These are phyloP conservation scores for Fusarium sp. DNA, from an alignment of 2,329 filamentous ascomycete genomes.

Conservation along the genomic window DNA sequence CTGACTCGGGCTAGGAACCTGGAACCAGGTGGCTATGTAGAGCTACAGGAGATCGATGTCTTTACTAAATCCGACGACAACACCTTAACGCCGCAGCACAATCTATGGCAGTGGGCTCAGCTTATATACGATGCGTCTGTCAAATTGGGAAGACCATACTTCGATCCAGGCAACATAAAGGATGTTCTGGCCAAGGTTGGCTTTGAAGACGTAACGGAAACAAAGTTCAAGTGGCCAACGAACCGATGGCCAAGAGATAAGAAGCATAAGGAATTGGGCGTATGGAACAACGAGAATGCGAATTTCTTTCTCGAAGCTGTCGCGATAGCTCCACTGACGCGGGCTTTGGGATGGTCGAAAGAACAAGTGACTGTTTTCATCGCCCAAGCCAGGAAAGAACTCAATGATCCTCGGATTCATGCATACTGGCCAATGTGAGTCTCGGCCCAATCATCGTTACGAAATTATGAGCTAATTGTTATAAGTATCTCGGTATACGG, in stretches of 20 bases:
- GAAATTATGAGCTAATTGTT: neutral
- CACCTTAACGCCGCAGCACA: neutral
- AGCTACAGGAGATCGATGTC: constrained; percentile 8
- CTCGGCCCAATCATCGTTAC: accelerated
- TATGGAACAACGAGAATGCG: constrained; percentile 20
- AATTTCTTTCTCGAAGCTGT: neutral
- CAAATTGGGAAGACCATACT: constrained; percentile 6
- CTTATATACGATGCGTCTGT: constrained; percentile 12
- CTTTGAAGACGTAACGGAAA: neutral
- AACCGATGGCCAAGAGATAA: constrained; percentile 21
- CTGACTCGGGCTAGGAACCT: neutral
- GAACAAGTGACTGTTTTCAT: constrained; percentile 22
- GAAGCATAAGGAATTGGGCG: constrained; percentile 17
- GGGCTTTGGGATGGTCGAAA: constrained; percentile 10
- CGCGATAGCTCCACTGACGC: constrained; percentile 10
- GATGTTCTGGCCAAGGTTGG: neutral
- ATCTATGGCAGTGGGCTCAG: neutral
- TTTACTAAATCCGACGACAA: neutral
- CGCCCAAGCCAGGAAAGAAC: constrained; percentile 7
- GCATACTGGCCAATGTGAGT: constrained; percentile 31
- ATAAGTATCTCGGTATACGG: constrained; percentile 9
- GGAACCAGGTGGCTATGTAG: constrained; percentile 10
- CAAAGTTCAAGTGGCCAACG: constrained; percentile 17
- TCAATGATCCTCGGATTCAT: constrained; percentile 11
- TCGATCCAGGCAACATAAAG: neutral